Base-by-base conservation (phyloP, 495 filamentous ascomycete genomes). In the Patellaria atrata region DNA sequence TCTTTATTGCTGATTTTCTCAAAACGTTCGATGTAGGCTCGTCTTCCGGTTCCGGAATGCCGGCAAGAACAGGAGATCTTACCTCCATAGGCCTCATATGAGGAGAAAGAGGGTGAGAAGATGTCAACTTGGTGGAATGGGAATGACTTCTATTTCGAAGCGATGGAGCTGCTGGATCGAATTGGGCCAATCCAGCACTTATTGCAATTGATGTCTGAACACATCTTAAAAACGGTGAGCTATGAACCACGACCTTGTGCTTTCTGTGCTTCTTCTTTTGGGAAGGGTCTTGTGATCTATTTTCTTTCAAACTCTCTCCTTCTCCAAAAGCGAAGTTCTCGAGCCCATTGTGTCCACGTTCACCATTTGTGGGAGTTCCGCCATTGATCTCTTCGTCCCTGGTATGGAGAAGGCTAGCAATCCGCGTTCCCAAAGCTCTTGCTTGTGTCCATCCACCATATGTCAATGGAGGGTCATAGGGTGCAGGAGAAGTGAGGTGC, bases 401-500 rank as follows among this genome's bases (percentile, higher is more conserved):
- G 5, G 60, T 55, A 32, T 65, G 56, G 16, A 96, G 56, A 5
- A 94, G 72, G 40, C 61, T 71, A 2, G 74, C 76, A 36, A 99
- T 93, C 24, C 84, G 73, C 12, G 67, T 61, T 3, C 89, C 89
- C 2, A 94, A 62, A 6, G 71, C 72, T 40, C 77, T 76, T 32
- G 78, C 74, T 52, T 94, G 87, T 13, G 70, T 69, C 85, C 86
- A 96, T 27, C 89, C 89, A 40, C 83, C 79, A 51, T 94, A 96
- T 11, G 86, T 94, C 29, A 99, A 67, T 26, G 91, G 89, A 27
- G 89, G 81, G 41, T 99, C 87, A 62, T 96, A 96, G 4, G 89
- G 91, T 3, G 81, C 87, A 3, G 85, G 77, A 3, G 91, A 92
- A n/a, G 81, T 77, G 9, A 94, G 65, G 58, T 94, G 85, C 89